Conservation (phyloP, 1,139 yeast species). For the Arxiozyma slooffiae region DNA sequence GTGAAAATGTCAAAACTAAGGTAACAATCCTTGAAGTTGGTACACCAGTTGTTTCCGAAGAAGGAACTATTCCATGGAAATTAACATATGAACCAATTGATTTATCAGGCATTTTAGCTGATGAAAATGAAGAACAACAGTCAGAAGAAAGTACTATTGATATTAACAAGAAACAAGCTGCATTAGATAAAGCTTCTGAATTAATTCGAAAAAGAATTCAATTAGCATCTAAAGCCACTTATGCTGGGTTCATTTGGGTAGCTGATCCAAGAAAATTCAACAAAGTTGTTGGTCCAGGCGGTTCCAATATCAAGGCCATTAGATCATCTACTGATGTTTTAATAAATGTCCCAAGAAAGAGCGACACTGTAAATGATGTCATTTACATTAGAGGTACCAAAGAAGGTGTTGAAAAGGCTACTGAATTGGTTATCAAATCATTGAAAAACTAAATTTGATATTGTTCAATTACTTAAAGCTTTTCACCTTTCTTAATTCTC, state of each 20-base stretch:
- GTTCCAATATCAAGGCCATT: slow-evolving; percentile 54
- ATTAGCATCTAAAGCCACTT: slow-evolving; percentile 31
- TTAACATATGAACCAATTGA: slow-evolving; percentile 35
- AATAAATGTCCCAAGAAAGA: slow-evolving; percentile 54
- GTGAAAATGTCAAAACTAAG: slow-evolving; percentile 36
- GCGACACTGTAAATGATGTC: slow-evolving; percentile 41
- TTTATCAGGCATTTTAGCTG: slow-evolving; percentile 32
- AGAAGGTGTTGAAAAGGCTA: slow-evolving; percentile 37
- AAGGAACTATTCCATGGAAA: slow-evolving; percentile 53
- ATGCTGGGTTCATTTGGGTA: slow-evolving; percentile 42
- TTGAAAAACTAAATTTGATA: slow-evolving; percentile 10
- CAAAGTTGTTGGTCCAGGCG: slow-evolving; percentile 68
- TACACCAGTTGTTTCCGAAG: slow-evolving; percentile 25
- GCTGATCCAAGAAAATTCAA: slow-evolving; percentile 41
- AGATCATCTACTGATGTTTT: slow-evolving; percentile 51
- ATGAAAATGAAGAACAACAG: slow-evolving; percentile 23
- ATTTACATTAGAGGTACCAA: slow-evolving; percentile 38
- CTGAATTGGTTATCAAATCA: slow-evolving; percentile 30
- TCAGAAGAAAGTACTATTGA: slow-evolving; percentile 12
- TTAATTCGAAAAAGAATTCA: slow-evolving; percentile 31
- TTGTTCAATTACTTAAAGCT: background rate
- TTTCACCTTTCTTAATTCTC: background rate
- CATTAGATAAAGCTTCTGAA: slow-evolving; percentile 21
- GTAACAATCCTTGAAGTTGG: slow-evolving; percentile 39
- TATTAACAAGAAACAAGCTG: slow-evolving; percentile 25